These are phyloP conservation scores for Suillus subalutaceus DNA, from an alignment of 768 basidiomycete species.

Conservation along the genomic window DNA sequence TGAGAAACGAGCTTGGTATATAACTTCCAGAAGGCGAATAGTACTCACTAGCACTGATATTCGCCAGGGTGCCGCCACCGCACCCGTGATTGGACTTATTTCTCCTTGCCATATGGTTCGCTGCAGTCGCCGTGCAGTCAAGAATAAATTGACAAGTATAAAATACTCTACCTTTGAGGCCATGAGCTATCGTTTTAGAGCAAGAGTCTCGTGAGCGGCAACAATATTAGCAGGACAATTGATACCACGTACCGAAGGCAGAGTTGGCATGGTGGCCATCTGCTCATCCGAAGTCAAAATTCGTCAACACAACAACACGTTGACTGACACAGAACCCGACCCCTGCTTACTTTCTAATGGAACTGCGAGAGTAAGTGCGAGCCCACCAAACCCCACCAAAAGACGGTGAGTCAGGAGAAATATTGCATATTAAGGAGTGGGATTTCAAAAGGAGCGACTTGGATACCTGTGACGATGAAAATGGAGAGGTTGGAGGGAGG, in stretches of 20 bases:
- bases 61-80: background rate
- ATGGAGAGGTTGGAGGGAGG: background rate
- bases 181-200: background rate
- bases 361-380: background rate
- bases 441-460: slow-evolving; percentile 1
- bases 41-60: background rate
- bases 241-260: background rate
- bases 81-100: background rate
- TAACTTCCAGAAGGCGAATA: background rate
- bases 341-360: background rate
- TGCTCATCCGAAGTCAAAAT: background rate
- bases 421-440: background rate
- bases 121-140: background rate
- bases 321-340: background rate
- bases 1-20: background rate
- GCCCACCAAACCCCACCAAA: background rate
- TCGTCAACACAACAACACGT: background rate
- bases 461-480: background rate
- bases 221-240: too few relatives aligned
- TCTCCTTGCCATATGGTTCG: background rate
- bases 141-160: background rate
- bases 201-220: background rate
- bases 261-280: background rate
- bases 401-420: background rate
- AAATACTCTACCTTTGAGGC: background rate